These are phyloP conservation scores for Collybia mongolica DNA, from an alignment of 768 basidiomycete genomes.

Conservation along the genomic window DNA sequence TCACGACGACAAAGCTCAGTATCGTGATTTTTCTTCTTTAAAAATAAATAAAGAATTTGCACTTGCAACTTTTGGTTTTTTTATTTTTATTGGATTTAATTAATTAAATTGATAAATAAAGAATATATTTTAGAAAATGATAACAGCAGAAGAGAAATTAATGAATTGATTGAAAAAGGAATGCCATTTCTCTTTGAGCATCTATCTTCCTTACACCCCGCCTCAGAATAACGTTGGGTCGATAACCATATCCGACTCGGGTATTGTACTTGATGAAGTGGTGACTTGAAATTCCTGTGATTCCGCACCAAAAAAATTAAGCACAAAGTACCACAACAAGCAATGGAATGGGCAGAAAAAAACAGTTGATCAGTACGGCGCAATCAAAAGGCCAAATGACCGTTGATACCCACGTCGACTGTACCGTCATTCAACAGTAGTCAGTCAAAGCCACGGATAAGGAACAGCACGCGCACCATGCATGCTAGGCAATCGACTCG, in stretches of 20 bases:
- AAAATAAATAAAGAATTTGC: too few relatives aligned
- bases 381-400: constrained; percentile 20
- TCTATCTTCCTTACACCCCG: neutral
- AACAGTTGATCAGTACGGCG: constrained; percentile 12
- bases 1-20: too few relatives aligned
- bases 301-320: neutral
- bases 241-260: neutral
- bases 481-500: constrained; percentile 82
- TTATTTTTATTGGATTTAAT: too few relatives aligned
- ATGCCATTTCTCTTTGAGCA: neutral
- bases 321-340: neutral
- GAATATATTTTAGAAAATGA: too few relatives aligned
- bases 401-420: constrained; percentile 43
- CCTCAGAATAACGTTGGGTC: neutral
- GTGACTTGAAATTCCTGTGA: constrained; percentile 7
- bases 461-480: constrained; percentile 50
- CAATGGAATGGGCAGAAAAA: neutral
- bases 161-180: too few relatives aligned
- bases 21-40: too few relatives aligned
- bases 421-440: constrained; percentile 1
- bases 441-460: neutral
- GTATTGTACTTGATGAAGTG: neutral
- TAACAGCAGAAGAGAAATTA: too few relatives aligned
- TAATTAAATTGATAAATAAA: too few relatives aligned
- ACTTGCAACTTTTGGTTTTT: too few relatives aligned